phyloP scores from a whole-genome alignment of 495 filamentous ascomycete genomes.

The Hypoxylon lienhwacheense region DNA sequence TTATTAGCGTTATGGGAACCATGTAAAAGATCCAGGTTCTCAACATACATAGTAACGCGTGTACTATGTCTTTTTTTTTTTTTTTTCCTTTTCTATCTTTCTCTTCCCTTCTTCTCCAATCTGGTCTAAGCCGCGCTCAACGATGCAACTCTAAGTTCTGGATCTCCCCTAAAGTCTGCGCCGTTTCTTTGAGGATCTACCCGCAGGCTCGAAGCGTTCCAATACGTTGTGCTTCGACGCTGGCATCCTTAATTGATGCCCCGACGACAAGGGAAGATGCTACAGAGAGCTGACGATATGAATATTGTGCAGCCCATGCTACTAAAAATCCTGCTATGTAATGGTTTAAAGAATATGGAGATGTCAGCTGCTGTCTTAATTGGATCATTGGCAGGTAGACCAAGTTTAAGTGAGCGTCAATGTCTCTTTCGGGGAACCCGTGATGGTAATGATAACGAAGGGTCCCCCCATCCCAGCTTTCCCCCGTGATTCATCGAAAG shows the following conservation, averaged over 20 bases:
- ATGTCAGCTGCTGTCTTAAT: constrained; percentile 34
- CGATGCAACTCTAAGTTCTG: constrained; percentile 21
- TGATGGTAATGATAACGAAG: constrained; percentile 31
- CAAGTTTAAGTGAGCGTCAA: constrained; percentile 22
- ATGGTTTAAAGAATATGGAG: constrained; percentile 30
- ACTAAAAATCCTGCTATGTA: constrained; percentile 20
- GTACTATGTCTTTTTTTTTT: not conserved
- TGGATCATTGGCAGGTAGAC: constrained; percentile 23
- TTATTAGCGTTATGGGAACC: constrained; percentile 1
- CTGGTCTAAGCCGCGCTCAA: constrained; percentile 3
- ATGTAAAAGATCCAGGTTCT: constrained; percentile 4
- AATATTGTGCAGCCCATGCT: constrained; percentile 22
- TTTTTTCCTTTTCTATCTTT: not conserved
- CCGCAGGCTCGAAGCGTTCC: constrained; percentile 16
- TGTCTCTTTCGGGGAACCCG: constrained; percentile 32
- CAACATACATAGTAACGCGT: not conserved
- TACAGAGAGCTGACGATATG: constrained; percentile 29
- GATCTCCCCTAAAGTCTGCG: constrained; percentile 22
- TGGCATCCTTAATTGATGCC: constrained; percentile 7
- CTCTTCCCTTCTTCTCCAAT: not conserved
- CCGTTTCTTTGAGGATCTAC: constrained; percentile 21
- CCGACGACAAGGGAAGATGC: constrained; percentile 21
- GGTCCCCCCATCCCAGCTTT: constrained; percentile 31
- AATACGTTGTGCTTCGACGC: constrained; percentile 11
- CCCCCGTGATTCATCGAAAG: constrained; percentile 34